Conservation (phyloP, 352 stramenopile genomes). For the Phytophthora sojae region DNA sequence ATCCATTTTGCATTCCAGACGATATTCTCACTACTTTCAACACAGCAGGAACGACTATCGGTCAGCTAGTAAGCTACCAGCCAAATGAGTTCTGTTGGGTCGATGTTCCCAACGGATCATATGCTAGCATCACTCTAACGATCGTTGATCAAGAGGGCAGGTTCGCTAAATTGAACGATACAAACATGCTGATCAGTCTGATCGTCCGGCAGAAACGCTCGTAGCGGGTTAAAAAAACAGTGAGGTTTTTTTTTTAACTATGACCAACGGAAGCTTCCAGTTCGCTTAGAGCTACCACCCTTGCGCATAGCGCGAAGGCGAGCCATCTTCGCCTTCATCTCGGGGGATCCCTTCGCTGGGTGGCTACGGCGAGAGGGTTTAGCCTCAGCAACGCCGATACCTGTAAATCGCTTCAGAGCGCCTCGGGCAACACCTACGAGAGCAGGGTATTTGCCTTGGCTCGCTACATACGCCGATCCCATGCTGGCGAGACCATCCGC, state of each 20-base stretch:
- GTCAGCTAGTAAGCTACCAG: too few relatives aligned
- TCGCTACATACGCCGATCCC: neutral
- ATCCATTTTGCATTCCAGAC: too few relatives aligned
- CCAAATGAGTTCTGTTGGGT: too few relatives aligned
- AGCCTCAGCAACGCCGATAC: neutral
- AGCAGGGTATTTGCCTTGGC: neutral
- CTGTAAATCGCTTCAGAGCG: neutral
- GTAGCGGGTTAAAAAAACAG: too few relatives aligned
- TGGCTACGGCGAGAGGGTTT: neutral
- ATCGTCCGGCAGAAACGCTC: neutral
- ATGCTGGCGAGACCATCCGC: conserved; percentile 8
- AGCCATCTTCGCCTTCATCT: neutral
- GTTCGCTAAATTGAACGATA: neutral
- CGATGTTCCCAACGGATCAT: too few relatives aligned
- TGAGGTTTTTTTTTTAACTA: conserved; percentile 1
- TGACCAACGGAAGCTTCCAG: neutral
- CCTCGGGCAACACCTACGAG: neutral
- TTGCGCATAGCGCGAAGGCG: conserved; percentile 1
- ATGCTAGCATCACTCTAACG: too few relatives aligned
- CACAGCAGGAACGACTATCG: too few relatives aligned
- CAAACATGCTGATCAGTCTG: neutral
- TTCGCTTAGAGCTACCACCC: neutral
- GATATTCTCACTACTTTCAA: too few relatives aligned
- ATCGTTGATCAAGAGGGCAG: neutral
- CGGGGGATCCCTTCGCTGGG: neutral